These are phyloP conservation scores for Chalciporus pseudorubinellus DNA, from an alignment of 768 basidiomycete species.

Conservation along the genomic window DNA sequence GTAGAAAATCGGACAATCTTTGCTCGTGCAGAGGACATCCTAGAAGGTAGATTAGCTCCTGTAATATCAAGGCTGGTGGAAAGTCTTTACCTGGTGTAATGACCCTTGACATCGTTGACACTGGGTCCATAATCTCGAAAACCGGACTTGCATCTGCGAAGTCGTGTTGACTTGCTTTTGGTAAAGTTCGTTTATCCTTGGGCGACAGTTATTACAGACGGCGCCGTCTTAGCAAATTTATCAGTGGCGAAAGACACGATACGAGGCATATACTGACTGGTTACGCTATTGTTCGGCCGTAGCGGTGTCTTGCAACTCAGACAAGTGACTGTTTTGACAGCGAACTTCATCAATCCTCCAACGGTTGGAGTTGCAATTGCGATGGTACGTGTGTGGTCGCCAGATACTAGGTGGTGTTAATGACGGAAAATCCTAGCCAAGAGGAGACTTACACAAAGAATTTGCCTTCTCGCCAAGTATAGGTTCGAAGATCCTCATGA, in stretches of 20 bases:
- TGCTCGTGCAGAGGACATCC: conserved; percentile 96
- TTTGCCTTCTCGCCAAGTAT: conserved; percentile 90
- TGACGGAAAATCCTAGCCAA: background rate
- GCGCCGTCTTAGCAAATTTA: conserved; percentile 63
- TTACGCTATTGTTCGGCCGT: conserved; percentile 68
- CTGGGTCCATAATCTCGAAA: conserved; percentile 96
- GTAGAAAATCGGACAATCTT: conserved; percentile 98
- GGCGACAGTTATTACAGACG: conserved; percentile 90
- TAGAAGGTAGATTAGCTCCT: conserved; percentile 28
- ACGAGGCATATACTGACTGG: conserved; percentile 43
- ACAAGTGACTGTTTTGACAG: conserved; percentile 93
- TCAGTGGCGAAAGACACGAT: background rate
- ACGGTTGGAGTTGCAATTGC: conserved; percentile 95
- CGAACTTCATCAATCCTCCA: conserved; percentile 98
- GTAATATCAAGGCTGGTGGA: background rate
- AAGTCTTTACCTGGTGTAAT: conserved; percentile 70
- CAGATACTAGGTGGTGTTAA: conserved; percentile 62
- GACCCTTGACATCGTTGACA: conserved; percentile 99
- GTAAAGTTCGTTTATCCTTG: conserved; percentile 84
- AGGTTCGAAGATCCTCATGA: conserved; percentile 97
- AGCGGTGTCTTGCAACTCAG: conserved; percentile 93
- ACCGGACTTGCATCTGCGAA: conserved; percentile 84
- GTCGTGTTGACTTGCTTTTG: conserved; percentile 80
- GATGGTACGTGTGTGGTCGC: conserved; percentile 94
- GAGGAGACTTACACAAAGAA: conserved; percentile 61